phyloP scores from a whole-genome alignment of 768 basidiomycete genomes.

The Dentipellis sp. region DNA sequence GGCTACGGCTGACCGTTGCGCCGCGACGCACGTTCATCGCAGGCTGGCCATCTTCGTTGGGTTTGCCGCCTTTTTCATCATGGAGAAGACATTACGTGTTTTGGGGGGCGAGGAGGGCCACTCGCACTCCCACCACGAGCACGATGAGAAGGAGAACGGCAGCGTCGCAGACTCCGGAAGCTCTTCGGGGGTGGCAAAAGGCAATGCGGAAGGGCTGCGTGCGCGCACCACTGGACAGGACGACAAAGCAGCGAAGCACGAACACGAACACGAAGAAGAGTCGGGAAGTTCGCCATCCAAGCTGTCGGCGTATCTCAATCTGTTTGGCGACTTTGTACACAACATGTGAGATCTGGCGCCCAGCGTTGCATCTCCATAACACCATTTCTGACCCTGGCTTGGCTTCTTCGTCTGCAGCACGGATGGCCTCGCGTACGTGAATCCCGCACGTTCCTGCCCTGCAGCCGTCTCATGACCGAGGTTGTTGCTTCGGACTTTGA shows the following conservation, averaged over 20 bases:
- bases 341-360: conserved; percentile 57
- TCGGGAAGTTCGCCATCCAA: conserved; percentile 54
- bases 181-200: conserved; percentile 37
- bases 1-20: neutral
- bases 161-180: conserved; percentile 14
- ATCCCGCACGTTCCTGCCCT: conserved; percentile 4
- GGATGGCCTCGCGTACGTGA: conserved; percentile 81
- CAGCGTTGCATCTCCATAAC: conserved; percentile 9
- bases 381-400: conserved; percentile 9
- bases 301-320: conserved; percentile 85
- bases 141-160: conserved; percentile 22
- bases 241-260: conserved; percentile 13
- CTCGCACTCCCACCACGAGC: conserved; percentile 46
- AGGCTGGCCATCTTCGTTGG: conserved; percentile 80
- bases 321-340: conserved; percentile 90
- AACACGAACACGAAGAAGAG: conserved; percentile 15
- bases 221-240: conserved; percentile 12
- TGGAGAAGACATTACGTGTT: conserved; percentile 87
- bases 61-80: conserved; percentile 85
- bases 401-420: conserved; percentile 40
- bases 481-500: neutral
- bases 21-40: conserved; percentile 11
- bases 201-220: conserved; percentile 39
- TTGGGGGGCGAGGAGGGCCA: conserved; percentile 56
- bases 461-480: neutral